A percentile compares a stretch with the other conserved stretches of the same genome.
These are phyloP conservation scores for Jamesozyma piceae DNA, from an alignment of 805 yeast species.

Conservation along the genomic window DNA sequence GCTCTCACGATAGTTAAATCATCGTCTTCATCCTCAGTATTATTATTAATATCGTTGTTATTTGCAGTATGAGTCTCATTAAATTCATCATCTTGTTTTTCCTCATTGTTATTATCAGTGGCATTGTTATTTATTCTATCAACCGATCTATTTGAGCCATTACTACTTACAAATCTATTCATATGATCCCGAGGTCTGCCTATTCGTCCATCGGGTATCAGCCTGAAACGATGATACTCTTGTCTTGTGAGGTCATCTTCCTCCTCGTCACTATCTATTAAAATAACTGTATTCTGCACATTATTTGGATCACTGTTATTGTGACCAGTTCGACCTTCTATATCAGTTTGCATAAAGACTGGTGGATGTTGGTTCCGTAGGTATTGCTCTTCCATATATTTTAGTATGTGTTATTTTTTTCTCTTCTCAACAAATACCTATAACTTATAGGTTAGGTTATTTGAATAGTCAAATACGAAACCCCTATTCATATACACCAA, in stretches of 20 bases:
- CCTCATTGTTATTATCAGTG: not conserved
- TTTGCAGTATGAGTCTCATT: not conserved
- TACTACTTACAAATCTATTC: constrained; percentile 10
- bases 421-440: too few relatives aligned
- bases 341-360: not conserved
- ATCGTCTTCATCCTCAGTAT: constrained; percentile 10
- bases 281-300: constrained; percentile 11
- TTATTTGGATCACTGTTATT: not conserved
- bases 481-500: not conserved
- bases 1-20: constrained; percentile 18
- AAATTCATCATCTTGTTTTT: not conserved
- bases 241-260: constrained; percentile 16
- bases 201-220: constrained; percentile 10
- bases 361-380: not conserved
- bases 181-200: constrained; percentile 14
- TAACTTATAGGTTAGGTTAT: too few relatives aligned
- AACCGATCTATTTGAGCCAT: constrained; percentile 4
- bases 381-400: not conserved
- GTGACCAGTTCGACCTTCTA: not conserved
- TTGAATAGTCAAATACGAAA: too few relatives aligned
- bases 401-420: too few relatives aligned
- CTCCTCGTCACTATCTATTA: constrained; percentile 25
- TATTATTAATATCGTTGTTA: not conserved
- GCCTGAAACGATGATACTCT: constrained; percentile 8
- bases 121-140: not conserved